Evolutionary conservation across 768 basidiomycete species (phyloP).

Genomic region (Boletus barrowsii): DNA sequence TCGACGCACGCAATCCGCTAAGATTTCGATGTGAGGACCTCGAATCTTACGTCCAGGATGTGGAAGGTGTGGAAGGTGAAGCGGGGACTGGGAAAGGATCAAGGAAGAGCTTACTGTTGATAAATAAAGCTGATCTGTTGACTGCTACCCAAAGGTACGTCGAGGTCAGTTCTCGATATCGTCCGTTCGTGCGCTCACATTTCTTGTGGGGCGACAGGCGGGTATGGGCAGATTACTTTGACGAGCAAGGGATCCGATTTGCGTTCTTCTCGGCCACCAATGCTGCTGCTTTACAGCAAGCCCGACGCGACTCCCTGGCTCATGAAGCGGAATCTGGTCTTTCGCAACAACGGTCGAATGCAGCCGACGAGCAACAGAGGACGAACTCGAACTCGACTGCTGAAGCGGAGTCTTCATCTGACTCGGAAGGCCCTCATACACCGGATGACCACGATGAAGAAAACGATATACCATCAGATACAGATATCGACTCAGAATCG

Average conservation of each 20-base stretch:
- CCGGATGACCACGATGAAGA: slow-evolving; percentile 31
- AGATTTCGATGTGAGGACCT: slow-evolving; percentile 91
- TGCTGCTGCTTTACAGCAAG: slow-evolving; percentile 80
- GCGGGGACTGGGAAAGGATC: slow-evolving; percentile 70
- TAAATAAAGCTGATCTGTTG: slow-evolving; percentile 95
- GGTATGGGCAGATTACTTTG: slow-evolving; percentile 92
- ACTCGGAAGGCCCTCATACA: slow-evolving; percentile 28
- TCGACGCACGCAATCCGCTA: slow-evolving; percentile 93
- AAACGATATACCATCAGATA: slow-evolving; percentile 22
- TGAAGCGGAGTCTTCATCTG: slow-evolving; percentile 30
- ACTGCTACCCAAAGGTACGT: slow-evolving; percentile 80
- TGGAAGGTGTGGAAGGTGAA: slow-evolving; percentile 81
- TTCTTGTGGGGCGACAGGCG: slow-evolving; percentile 48
- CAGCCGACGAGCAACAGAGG: neutral
- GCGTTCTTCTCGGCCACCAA: slow-evolving; percentile 94
- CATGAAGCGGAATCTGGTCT: slow-evolving; percentile 20
- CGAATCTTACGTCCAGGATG: slow-evolving; percentile 79
- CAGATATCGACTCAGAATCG: slow-evolving; percentile 29
- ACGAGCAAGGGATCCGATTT: slow-evolving; percentile 66
- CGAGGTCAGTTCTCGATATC: neutral
- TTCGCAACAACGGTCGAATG: slow-evolving; percentile 2
- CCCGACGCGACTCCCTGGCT: slow-evolving; percentile 48
- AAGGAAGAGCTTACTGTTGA: slow-evolving; percentile 75
- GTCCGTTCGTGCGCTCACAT: neutral
- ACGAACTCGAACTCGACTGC: neutral